Percentiles rank a stretch among this genome's conserved stretches.
Evolutionary conservation across 768 basidiomycete species (phyloP).

Genomic region (Mycena capillaripes): DNA sequence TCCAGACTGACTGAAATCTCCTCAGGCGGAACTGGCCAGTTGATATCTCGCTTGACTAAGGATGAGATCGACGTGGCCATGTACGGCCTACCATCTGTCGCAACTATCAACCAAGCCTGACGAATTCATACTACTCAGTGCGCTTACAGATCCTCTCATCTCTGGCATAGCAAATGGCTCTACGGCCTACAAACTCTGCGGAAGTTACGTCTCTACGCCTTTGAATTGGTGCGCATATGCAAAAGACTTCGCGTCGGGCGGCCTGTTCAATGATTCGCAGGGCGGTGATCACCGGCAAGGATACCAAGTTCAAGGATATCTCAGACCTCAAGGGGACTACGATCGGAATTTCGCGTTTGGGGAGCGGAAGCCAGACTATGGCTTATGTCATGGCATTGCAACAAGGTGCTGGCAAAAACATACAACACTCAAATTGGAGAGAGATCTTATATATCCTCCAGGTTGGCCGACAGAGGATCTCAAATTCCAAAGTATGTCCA

Average conservation of each 20-base stretch:
- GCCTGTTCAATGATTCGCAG: slow-evolving; percentile 51
- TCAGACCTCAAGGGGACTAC: slow-evolving; percentile 83
- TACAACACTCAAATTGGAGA: no score
- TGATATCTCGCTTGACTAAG: slow-evolving; percentile 81
- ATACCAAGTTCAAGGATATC: slow-evolving; percentile 78
- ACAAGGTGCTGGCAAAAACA: no score
- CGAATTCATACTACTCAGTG: slow-evolving; percentile 57
- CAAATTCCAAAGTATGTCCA: slow-evolving; percentile 74
- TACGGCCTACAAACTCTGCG: slow-evolving; percentile 89
- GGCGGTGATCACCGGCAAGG: slow-evolving; percentile 93
- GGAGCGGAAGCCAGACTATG: slow-evolving; percentile 96
- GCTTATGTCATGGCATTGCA: slow-evolving; percentile 94
- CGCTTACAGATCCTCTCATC: slow-evolving; percentile 91
- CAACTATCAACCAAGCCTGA: neutral
- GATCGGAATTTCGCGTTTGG: slow-evolving; percentile 90
- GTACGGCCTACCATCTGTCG: slow-evolving; percentile 53
- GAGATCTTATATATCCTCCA: no score
- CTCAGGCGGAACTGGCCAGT: slow-evolving; percentile 87
- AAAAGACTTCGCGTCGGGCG: neutral
- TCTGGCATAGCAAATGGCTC: slow-evolving; percentile 94
- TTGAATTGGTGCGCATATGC: slow-evolving; percentile 77
- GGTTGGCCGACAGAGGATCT: slow-evolving; percentile 77
- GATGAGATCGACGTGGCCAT: slow-evolving; percentile 89
- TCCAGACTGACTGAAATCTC: slow-evolving; percentile 28
- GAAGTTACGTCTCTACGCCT: slow-evolving; percentile 91